A percentile compares a stretch with the other conserved stretches of the same genome.
These are phyloP conservation scores for Paecilomyces formosus DNA, from an alignment of 2,329 filamentous ascomycete genomes.

Conservation along the genomic window DNA sequence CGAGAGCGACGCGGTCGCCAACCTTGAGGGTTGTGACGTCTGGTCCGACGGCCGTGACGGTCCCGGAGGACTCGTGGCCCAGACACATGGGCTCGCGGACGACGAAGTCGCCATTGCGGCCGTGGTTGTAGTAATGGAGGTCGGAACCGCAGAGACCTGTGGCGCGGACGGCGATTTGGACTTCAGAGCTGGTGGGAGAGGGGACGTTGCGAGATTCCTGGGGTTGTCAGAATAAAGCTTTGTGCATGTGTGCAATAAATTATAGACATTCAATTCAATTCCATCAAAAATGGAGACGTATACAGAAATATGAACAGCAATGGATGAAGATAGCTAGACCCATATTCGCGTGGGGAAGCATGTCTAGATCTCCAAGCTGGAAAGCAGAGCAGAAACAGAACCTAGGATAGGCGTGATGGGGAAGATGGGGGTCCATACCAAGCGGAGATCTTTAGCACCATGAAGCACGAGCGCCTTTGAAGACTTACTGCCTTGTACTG, in stretches of 20 bases:
- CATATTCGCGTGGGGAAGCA: not conserved
- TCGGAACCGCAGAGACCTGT: constrained; percentile 67
- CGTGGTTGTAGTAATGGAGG: constrained; percentile 79
- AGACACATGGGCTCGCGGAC: constrained; percentile 76
- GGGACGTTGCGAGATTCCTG: constrained; percentile 48
- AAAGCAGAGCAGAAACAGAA: not conserved
- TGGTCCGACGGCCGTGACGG: constrained; percentile 63
- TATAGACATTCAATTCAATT: not conserved
- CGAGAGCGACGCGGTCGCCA: constrained; percentile 84
- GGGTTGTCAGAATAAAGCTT: constrained; percentile 6
- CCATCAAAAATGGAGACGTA: not conserved
- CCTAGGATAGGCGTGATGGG: not conserved
- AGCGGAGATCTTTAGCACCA: constrained; percentile 52
- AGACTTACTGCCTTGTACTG: constrained; percentile 5
- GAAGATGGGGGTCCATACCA: constrained; percentile 45
- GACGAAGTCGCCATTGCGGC: constrained; percentile 78
- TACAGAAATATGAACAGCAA: not conserved
- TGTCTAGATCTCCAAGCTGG: not conserved
- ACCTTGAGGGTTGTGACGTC: constrained; percentile 54
- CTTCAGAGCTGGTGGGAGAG: constrained; percentile 45
- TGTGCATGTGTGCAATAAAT: not conserved
- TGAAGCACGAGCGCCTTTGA: constrained; percentile 48
- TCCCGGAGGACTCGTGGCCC: constrained; percentile 70
- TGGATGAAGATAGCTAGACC: not conserved
- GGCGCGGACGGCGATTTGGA: constrained; percentile 57